A percentile compares a stretch with the other conserved stretches of the same genome.
These are phyloP conservation scores for Trametes cinnabarina DNA, from an alignment of 768 basidiomycete genomes.

Conservation along the genomic window DNA sequence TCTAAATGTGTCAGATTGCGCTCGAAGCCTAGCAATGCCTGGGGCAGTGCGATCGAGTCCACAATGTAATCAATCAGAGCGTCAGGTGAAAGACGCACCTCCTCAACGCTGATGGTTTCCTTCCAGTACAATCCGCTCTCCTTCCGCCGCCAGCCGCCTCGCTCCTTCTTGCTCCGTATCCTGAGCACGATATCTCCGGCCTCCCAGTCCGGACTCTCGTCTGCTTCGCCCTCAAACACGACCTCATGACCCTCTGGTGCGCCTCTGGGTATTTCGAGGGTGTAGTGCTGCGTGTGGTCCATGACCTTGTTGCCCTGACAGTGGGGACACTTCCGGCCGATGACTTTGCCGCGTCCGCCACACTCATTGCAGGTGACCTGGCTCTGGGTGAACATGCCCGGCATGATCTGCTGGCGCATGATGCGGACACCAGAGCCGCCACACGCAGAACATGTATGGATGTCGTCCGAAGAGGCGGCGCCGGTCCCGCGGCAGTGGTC, in stretches of 20 bases:
- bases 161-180: slow-evolving; percentile 72
- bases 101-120: slow-evolving; percentile 87
- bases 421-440: slow-evolving; percentile 83
- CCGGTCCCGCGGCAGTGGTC: slow-evolving; percentile 97
- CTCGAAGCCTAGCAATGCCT: slow-evolving; percentile 98
- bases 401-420: slow-evolving; percentile 91
- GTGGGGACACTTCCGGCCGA: slow-evolving; percentile 76
- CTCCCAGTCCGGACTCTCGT: slow-evolving; percentile 95
- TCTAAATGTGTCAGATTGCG: slow-evolving; percentile 90
- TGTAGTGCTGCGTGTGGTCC: slow-evolving; percentile 77
- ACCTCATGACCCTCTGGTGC: slow-evolving; percentile 93
- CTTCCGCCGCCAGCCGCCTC: slow-evolving; percentile 85
- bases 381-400: slow-evolving; percentile 91
- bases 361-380: slow-evolving; percentile 85
- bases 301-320: slow-evolving; percentile 82
- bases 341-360: slow-evolving; percentile 76
- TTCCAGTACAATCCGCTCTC: slow-evolving; percentile 90
- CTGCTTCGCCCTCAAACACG: slow-evolving; percentile 93
- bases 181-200: slow-evolving; percentile 89
- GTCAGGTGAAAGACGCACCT: slow-evolving; percentile 50
- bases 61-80: background rate
- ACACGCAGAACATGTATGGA: slow-evolving; percentile 84
- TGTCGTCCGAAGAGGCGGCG: slow-evolving; percentile 84
- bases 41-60: too few relatives aligned
- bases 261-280: slow-evolving; percentile 81